Evolutionary conservation across 2,329 filamentous ascomycete genomes (phyloP).

Genomic region (Ciborinia camelliae): DNA sequence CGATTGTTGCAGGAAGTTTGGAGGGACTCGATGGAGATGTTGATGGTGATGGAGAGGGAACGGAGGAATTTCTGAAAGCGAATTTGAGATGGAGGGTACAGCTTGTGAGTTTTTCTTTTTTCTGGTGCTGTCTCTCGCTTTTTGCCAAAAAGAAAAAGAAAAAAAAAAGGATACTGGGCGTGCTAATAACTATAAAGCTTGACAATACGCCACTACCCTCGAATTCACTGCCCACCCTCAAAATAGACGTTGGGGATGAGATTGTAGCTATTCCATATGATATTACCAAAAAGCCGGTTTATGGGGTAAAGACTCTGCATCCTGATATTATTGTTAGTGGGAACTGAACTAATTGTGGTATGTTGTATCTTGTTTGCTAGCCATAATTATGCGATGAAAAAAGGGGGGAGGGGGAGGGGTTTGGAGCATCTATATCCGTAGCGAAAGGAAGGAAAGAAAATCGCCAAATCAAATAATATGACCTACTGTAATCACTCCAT

Average conservation of each 20-base stretch:
- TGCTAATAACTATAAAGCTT: neutral
- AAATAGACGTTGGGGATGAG: slow-evolving; percentile 28
- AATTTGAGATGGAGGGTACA: slow-evolving; percentile 33
- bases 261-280: slow-evolving; percentile 23
- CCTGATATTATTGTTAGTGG: slow-evolving; percentile 22
- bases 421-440: neutral
- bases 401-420: too few species aligned
- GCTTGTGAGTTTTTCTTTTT: slow-evolving; percentile 25
- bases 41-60: slow-evolving; percentile 23
- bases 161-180: neutral
- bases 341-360: neutral
- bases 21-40: slow-evolving; percentile 18
- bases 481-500: neutral
- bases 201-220: slow-evolving; percentile 8
- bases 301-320: slow-evolving; percentile 27
- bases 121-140: neutral
- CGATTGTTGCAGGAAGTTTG: neutral
- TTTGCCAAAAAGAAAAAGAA: too few species aligned
- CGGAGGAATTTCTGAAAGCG: slow-evolving; percentile 25
- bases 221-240: slow-evolving; percentile 24
- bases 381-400: neutral
- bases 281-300: slow-evolving; percentile 28
- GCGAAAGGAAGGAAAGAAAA: neutral
- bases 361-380: neutral
- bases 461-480: neutral